These are phyloP conservation scores for Diversispora epigaea DNA, from an alignment of 192 early-diverging fungal species.

Conservation along the genomic window DNA sequence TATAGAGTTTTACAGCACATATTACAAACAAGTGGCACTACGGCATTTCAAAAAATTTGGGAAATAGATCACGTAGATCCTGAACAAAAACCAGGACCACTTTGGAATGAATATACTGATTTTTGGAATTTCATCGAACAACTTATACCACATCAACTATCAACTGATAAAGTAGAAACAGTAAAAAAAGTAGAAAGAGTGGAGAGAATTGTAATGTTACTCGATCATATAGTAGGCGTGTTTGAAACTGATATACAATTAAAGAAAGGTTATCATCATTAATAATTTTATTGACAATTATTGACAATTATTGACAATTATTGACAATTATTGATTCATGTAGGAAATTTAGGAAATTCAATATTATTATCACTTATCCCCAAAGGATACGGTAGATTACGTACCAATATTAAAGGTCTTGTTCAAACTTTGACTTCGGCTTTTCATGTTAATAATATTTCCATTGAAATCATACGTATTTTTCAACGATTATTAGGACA, in stretches of 20 bases:
- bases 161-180: not conserved
- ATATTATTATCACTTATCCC: slow-evolving; percentile 11
- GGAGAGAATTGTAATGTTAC: not conserved
- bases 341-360: slow-evolving; percentile 1
- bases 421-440: slow-evolving; percentile 6
- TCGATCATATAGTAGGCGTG: slow-evolving; percentile 9
- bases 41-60: slow-evolving; percentile 24
- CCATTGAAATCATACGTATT: slow-evolving; percentile 2
- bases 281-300: not conserved
- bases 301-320: not conserved
- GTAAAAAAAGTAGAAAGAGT: not conserved
- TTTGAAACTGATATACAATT: not conserved
- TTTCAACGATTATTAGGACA: slow-evolving; percentile 14
- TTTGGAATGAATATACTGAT: slow-evolving; percentile 7
- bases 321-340: not conserved
- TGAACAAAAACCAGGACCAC: not conserved
- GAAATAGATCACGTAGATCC: not conserved
- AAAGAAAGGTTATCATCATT: slow-evolving; percentile 16
- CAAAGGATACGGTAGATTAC: not conserved
- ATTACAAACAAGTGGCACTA: slow-evolving; percentile 11
- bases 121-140: slow-evolving; percentile 28
- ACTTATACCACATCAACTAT: not conserved
- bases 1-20: slow-evolving; percentile 25
- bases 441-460: not conserved
- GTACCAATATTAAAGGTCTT: slow-evolving; percentile 9